Base-by-base conservation (phyloP, 192 early-diverging fungal genomes). In the Coemansia sp. region DNA sequence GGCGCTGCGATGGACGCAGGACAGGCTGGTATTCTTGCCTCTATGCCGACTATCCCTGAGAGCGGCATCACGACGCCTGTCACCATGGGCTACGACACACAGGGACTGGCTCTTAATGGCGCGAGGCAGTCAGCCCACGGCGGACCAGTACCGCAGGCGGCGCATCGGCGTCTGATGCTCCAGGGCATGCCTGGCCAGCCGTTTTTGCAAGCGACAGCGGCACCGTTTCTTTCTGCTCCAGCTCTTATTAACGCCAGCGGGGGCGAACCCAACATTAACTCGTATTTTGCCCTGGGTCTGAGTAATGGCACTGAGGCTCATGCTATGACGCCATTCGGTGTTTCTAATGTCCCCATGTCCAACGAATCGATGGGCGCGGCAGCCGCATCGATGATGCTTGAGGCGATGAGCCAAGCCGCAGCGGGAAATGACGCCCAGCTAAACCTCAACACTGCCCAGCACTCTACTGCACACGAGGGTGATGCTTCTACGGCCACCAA, bases 221-320 rank as follows among this genome's bases (percentile, higher is more conserved):
- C 68, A 27, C 68, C 75, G 15, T 82, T 82, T 27, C 35, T 82
- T 43, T 82, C 80, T 0, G 80, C 80, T 20, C 80, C 80, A 0
- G 80, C 80, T 10, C 72, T 82, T 16, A 71, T 77, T 12, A 74
- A 72, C 0, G 71, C 58, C 4, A 74, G 65, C 3, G 80, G 80
- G 1, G 80, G 75, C 18, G 80, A 82, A 30, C 80, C 73, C 6
- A 69, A 68, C 29, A 67, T 64, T 4, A 62, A 59, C 20, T 82
- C 80, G 61, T 82, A 82, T 49, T 82, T 82, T 62, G 39, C 71
- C 11, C 65, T 82, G 44, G 67, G 61, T 3, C 30, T 67, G 27
- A 59, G 45, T 35, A 41, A 37, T 30, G 11, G 41, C 9, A 61
- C 37, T 40, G 41, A 59, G 10, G 27, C 32, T 38, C 60, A 73